phyloP scores from a whole-genome alignment of 2,329 filamentous ascomycete species.

The Xylariaceae sp. region DNA sequence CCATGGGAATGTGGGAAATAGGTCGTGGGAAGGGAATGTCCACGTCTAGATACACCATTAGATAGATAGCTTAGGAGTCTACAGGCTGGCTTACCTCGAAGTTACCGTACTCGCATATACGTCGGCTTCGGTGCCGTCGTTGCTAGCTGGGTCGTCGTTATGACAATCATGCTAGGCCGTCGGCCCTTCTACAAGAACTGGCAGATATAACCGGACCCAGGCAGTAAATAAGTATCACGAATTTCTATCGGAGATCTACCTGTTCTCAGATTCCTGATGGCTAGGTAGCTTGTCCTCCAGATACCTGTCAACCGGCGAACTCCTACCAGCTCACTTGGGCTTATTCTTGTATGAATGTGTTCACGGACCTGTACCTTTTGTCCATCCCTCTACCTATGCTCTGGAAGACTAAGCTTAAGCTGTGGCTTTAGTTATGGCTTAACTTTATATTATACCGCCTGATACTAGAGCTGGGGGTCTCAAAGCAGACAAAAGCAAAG shows the following conservation, averaged over 20 bases:
- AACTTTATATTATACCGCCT: too few relatives aligned
- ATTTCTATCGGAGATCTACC: too few relatives aligned
- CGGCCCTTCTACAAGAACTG: conserved; percentile 52
- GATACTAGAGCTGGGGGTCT: too few relatives aligned
- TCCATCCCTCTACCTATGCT: conserved; percentile 59
- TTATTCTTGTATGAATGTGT: conserved; percentile 52
- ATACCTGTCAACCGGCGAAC: conserved; percentile 49
- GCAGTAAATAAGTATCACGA: conserved; percentile 46
- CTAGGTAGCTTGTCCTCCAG: too few relatives aligned
- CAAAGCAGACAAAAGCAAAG: too few relatives aligned
- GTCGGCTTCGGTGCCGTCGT: conserved; percentile 50
- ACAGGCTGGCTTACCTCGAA: conserved; percentile 43
- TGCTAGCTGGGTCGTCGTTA: conserved; percentile 48
- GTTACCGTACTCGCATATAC: conserved; percentile 45
- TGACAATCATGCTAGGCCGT: conserved; percentile 51
- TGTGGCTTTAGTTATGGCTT: too few relatives aligned
- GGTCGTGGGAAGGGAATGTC: too few relatives aligned
- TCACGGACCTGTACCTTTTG: conserved; percentile 61
- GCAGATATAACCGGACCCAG: conserved; percentile 57
- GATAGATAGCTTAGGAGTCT: neutral
- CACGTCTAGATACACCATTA: too few relatives aligned
- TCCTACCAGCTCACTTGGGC: conserved; percentile 51
- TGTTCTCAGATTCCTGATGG: too few relatives aligned
- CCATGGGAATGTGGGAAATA: too few relatives aligned
- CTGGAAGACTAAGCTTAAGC: too few relatives aligned